phyloP scores from a whole-genome alignment of 495 filamentous ascomycete species.

The Ramalina intermedia region DNA sequence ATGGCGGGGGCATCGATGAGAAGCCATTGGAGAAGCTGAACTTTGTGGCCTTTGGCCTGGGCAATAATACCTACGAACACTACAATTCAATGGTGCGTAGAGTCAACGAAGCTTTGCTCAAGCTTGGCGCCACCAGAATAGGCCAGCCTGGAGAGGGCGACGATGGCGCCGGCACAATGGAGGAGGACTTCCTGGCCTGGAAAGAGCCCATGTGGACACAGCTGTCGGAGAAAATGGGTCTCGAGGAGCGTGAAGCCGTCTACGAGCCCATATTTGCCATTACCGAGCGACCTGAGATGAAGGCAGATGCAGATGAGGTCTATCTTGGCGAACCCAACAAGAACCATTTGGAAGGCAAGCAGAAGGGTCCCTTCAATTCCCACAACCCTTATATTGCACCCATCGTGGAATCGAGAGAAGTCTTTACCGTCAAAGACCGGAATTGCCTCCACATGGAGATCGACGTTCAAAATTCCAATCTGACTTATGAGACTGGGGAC shows the following conservation, averaged over 20 bases:
- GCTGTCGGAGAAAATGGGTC: slow-evolving; percentile 61
- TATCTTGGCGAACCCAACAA: slow-evolving; percentile 96
- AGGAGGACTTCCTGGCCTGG: slow-evolving; percentile 98
- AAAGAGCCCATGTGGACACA: slow-evolving; percentile 98
- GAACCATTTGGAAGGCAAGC: slow-evolving; percentile 72
- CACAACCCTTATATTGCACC: slow-evolving; percentile 97
- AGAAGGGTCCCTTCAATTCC: slow-evolving; percentile 86
- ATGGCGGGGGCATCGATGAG: slow-evolving; percentile 46
- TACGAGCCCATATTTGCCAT: slow-evolving; percentile 90
- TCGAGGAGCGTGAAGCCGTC: slow-evolving; percentile 90
- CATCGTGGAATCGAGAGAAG: slow-evolving; percentile 74
- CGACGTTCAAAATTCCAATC: slow-evolving; percentile 70
- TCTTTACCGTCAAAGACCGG: slow-evolving; percentile 82
- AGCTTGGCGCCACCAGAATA: slow-evolving; percentile 70
- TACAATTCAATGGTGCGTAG: slow-evolving; percentile 98
- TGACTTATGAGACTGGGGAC: slow-evolving; percentile 90
- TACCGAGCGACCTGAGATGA: slow-evolving; percentile 58
- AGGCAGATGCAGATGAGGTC: slow-evolving; percentile 66
- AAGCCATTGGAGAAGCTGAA: slow-evolving; percentile 71
- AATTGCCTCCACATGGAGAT: slow-evolving; percentile 98
- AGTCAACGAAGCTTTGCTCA: slow-evolving; percentile 62
- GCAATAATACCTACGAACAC: slow-evolving; percentile 98
- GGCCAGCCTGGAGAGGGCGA: slow-evolving; percentile 89
- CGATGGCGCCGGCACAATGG: slow-evolving; percentile 97
- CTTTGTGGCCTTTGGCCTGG: slow-evolving; percentile 90